Base-by-base conservation (phyloP, 371 early-diverging fungal genomes). In the Lichtheimia ramosa region DNA sequence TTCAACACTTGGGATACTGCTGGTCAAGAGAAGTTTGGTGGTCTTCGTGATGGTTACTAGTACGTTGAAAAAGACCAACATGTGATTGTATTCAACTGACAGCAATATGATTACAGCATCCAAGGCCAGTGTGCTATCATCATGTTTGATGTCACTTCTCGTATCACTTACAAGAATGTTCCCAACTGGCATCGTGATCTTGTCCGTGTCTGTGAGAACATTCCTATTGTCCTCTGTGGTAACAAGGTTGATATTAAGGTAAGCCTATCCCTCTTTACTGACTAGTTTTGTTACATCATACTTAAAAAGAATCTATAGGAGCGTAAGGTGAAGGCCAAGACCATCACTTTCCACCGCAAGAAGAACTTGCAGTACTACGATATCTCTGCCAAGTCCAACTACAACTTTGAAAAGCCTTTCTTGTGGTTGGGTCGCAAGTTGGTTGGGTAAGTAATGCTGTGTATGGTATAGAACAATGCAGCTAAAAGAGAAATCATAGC, bases 321-420 rank as follows among this genome's bases (percentile, higher is more conserved):
- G 81, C 96, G 99, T 78, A 99, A 99, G 86, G 99, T 99, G 58
- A 99, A 99, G 91, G 96, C 98, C 66, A 99, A 99, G 87, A 87
- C 92, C 68, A 98, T 99, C 84, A 97, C 98, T 60, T 99, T 99
- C 96, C 99, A 99, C 89, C 88, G 98, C 74, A 99, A 96, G 92
- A 95, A 96, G 94, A 98, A 98, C 84, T 90, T 96, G 56, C 98
- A 98, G 82, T 99, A 99, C 92, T 97, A 97, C 84, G 99, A 99
- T 82, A 98, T 99, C 72, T 92, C 93, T 68, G 99, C 99, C 75
- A 99, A 99, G 91, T 86, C 87, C 76, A 99, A 99, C 91, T 98
- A 99, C 90, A 99, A 99, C 93, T 99, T 99, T 77, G 99, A 99
- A 83, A 97, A 98, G 91, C 99, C 99, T 57, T 99, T 99, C 95